Percentiles rank a stretch among this genome's conserved stretches.
These are phyloP conservation scores for Gymnopus androsaceus DNA, from an alignment of 1,284 basidiomycete species.

Conservation along the genomic window DNA sequence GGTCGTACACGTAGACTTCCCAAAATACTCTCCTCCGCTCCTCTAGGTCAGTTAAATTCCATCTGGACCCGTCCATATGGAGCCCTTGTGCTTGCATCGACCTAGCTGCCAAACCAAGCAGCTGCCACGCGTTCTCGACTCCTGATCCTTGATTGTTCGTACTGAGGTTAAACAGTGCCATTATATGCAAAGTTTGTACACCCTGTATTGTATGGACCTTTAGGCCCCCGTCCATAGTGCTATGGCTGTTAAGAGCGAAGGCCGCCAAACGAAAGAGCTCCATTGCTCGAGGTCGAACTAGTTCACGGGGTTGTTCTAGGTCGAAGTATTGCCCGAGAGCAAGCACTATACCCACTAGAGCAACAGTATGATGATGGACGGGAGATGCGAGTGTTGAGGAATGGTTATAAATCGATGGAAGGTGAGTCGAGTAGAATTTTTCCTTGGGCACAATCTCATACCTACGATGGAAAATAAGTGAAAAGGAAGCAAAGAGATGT, in stretches of 20 bases:
- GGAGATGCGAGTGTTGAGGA: slow-evolving; percentile 17
- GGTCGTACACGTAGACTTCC: slow-evolving; percentile 26
- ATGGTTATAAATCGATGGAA: slow-evolving; percentile 21
- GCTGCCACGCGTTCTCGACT: slow-evolving; percentile 26
- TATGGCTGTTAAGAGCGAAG: slow-evolving; percentile 20
- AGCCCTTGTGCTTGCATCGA: slow-evolving; percentile 27
- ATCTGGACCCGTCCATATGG: slow-evolving; percentile 27
- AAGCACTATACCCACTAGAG: slow-evolving; percentile 23
- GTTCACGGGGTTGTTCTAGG: slow-evolving; percentile 15
- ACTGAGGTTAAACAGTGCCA: slow-evolving; percentile 25
- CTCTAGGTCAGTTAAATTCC: slow-evolving; percentile 26
- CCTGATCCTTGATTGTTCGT: slow-evolving; percentile 22
- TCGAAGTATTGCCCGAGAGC: slow-evolving; percentile 26
- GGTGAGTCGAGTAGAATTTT: slow-evolving; percentile 23
- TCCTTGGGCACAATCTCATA: slow-evolving; percentile 24
- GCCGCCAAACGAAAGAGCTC: slow-evolving; percentile 23
- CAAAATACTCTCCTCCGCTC: slow-evolving; percentile 26
- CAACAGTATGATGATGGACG: slow-evolving; percentile 16
- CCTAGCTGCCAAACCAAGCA: slow-evolving; percentile 25
- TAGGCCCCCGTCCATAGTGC: slow-evolving; percentile 20
- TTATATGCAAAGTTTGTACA: slow-evolving; percentile 26
- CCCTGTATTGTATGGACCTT: slow-evolving; percentile 20
- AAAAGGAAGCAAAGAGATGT: background rate
- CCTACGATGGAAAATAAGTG: slow-evolving; percentile 11
- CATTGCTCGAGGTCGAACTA: slow-evolving; percentile 14